Evolutionary conservation across 2,329 filamentous ascomycete species (phyloP).

Genomic region (Onygenales sp.): DNA sequence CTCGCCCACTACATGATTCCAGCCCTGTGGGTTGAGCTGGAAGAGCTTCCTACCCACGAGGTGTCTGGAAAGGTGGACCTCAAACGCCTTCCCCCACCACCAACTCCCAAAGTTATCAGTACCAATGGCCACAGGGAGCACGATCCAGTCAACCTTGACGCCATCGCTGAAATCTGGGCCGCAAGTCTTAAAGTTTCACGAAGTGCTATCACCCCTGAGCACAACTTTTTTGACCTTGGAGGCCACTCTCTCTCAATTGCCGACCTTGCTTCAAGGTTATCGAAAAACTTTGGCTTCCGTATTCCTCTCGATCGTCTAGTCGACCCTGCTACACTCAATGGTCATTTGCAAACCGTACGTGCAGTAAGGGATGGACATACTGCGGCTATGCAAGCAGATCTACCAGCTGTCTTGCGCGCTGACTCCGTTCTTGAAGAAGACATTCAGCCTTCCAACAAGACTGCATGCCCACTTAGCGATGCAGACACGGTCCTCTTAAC

Average conservation of each 20-base stretch:
- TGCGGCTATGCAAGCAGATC: conserved; percentile 64
- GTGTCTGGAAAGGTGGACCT: conserved; percentile 73
- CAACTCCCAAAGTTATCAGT: conserved; percentile 37
- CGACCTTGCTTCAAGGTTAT: conserved; percentile 61
- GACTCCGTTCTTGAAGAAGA: conserved; percentile 61
- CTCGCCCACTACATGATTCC: conserved; percentile 81
- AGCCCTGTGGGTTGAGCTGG: conserved; percentile 63
- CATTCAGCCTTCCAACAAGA: conserved; percentile 49
- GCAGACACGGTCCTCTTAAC: conserved; percentile 63
- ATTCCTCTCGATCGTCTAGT: conserved; percentile 63
- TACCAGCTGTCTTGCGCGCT: conserved; percentile 58
- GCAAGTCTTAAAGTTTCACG: conserved; percentile 56
- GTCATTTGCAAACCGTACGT: conserved; percentile 62
- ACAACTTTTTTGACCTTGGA: conserved; percentile 73
- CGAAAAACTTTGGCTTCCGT: conserved; percentile 61
- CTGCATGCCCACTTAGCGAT: conserved; percentile 51
- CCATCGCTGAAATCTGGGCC: conserved; percentile 64
- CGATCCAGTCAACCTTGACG: conserved; percentile 56
- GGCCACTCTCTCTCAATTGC: conserved; percentile 72
- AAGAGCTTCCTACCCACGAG: conserved; percentile 61
- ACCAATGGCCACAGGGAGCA: conserved; percentile 42
- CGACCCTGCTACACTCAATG: conserved; percentile 60
- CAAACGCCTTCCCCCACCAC: conserved; percentile 59
- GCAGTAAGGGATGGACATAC: conserved; percentile 63
- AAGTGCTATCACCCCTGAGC: conserved; percentile 54